These are phyloP conservation scores for Sporothrix dimorphospora DNA, from an alignment of 2,329 filamentous ascomycete genomes.

Conservation along the genomic window DNA sequence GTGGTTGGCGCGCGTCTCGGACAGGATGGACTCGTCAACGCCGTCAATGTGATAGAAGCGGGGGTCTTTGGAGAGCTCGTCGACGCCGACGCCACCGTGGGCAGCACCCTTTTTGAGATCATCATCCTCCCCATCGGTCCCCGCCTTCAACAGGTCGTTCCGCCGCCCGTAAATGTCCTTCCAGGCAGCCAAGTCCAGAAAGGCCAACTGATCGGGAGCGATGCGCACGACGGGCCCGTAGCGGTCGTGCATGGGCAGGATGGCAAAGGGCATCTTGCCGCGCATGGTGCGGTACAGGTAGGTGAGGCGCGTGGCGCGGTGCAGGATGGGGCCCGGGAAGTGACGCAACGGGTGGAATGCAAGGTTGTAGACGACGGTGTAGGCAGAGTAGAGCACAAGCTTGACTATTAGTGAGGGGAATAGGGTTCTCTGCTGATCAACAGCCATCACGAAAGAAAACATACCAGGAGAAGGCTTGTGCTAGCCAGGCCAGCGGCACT, in stretches of 20 bases:
- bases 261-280: conserved; percentile 14
- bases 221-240: conserved; percentile 10
- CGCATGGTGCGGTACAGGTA: not conserved
- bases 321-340: conserved; percentile 2
- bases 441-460: too few relatives aligned
- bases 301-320: not conserved
- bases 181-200: conserved; percentile 2
- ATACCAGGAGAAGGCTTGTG: not conserved
- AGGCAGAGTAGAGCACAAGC: not conserved
- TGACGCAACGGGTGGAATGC: not conserved
- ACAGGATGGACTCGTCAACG: conserved; percentile 1
- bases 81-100: conserved; percentile 2
- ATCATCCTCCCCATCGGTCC: not conserved
- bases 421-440: too few relatives aligned
- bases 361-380: conserved; percentile 9
- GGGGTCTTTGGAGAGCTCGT: conserved; percentile 9
- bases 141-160: not conserved
- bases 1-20: conserved; percentile 12
- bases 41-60: conserved; percentile 4
- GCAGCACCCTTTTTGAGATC: not conserved
- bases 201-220: conserved; percentile 3
- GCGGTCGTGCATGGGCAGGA: conserved; percentile 5
- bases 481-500: not conserved
- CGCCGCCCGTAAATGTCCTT: conserved; percentile 11
- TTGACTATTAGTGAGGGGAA: not conserved